These are phyloP conservation scores for Saccharomycopsis lassenensis DNA, from an alignment of 805 yeast species.

Conservation along the genomic window DNA sequence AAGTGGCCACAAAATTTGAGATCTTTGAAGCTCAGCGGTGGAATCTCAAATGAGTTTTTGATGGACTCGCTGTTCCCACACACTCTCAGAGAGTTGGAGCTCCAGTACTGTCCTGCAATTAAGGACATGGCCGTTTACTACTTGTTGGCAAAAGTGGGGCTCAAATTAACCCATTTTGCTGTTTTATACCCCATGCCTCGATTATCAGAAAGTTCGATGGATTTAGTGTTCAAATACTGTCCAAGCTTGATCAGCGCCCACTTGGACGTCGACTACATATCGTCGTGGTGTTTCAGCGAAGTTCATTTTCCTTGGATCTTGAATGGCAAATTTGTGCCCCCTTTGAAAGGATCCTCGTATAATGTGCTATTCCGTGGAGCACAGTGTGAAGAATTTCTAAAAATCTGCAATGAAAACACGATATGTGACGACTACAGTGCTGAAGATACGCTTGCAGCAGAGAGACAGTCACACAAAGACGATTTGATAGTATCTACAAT, in stretches of 20 bases:
- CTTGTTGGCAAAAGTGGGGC: conserved; percentile 56
- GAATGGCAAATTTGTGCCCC: conserved; percentile 16
- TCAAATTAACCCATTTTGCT: conserved; percentile 46
- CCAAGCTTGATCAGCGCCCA: conserved; percentile 57
- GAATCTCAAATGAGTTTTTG: conserved; percentile 74
- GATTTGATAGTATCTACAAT: conserved; percentile 14
- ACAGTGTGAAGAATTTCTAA: no score
- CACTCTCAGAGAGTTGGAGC: conserved; percentile 58
- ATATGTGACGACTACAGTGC: neutral
- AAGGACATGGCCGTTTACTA: conserved; percentile 53
- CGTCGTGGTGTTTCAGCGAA: conserved; percentile 39
- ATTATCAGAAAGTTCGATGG: conserved; percentile 56
- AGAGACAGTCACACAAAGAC: neutral
- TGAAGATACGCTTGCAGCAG: no score
- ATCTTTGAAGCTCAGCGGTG: conserved; percentile 75
- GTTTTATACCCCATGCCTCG: conserved; percentile 87
- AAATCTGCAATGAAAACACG: no score
- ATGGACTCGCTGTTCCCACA: conserved; percentile 59
- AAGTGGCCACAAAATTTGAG: conserved; percentile 76
- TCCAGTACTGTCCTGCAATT: conserved; percentile 81
- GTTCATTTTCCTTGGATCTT: conserved; percentile 20
- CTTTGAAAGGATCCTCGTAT: no score
- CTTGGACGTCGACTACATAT: conserved; percentile 69
- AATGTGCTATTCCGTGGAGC: no score
- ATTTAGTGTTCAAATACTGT: conserved; percentile 62